These are phyloP conservation scores for Macrophomina pseudophaseolina DNA, from an alignment of 2,329 filamentous ascomycete species.

Conservation along the genomic window DNA sequence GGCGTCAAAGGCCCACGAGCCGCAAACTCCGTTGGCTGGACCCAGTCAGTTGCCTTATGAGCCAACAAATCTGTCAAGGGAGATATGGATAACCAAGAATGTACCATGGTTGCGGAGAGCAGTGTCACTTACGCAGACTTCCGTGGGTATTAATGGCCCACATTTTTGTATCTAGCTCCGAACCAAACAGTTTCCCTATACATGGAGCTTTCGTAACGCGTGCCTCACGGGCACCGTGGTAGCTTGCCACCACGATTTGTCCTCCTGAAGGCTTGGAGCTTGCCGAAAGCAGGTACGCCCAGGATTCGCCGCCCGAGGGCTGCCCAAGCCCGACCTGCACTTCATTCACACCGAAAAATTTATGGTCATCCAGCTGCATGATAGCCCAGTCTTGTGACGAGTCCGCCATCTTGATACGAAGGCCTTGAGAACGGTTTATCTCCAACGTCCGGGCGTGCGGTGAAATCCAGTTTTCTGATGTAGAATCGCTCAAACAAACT, in stretches of 20 bases:
- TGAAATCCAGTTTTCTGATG: neutral
- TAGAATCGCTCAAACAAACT: no score
- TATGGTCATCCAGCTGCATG: neutral
- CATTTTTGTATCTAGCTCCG: neutral
- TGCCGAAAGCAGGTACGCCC: neutral
- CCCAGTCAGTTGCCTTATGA: neutral
- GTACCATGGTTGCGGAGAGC: no score
- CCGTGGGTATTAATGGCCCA: neutral
- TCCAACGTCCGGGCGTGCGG: neutral
- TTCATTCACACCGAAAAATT: neutral
- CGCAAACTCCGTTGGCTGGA: neutral
- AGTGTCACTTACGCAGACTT: neutral
- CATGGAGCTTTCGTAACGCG: neutral
- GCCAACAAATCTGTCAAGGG: no score
- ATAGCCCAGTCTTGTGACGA: neutral
- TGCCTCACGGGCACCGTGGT: neutral
- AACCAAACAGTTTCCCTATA: neutral
- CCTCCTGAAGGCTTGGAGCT: neutral
- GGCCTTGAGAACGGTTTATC: neutral
- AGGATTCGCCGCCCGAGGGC: no score
- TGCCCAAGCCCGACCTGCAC: neutral
- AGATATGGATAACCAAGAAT: no score
- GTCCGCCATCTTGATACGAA: neutral
- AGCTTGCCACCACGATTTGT: neutral
- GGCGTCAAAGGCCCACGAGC: neutral